Evolutionary conservation across 164 flowering plant species (phyloP).

Genomic region (Euptelea pleiosperma): DNA sequence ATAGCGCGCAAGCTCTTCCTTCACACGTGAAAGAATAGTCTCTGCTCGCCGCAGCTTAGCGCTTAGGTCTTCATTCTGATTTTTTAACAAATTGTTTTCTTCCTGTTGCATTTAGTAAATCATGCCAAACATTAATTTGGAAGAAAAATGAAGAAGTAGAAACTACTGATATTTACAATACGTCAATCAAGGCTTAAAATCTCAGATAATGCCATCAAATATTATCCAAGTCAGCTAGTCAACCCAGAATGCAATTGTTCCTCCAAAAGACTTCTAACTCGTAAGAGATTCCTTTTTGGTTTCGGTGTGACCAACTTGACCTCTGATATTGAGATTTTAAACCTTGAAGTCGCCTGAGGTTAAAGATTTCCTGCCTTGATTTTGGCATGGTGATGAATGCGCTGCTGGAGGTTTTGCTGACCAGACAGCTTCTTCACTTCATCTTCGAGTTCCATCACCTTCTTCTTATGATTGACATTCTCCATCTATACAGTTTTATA

Average conservation of each 20-base stretch:
- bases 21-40: conserved; percentile 52
- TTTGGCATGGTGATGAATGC: conserved; percentile 96
- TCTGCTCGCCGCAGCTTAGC: conserved; percentile 55
- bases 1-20: conserved; percentile 63
- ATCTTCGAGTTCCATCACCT: conserved; percentile 65
- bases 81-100: conserved; percentile 70
- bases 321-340: background rate
- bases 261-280: too few species aligned
- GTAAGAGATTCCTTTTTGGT: too few species aligned
- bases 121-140: background rate
- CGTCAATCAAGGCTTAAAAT: too few species aligned
- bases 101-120: conserved; percentile 50
- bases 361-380: conserved; percentile 57
- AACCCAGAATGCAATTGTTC: background rate
- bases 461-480: conserved; percentile 53
- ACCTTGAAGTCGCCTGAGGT: background rate
- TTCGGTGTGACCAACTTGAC: background rate
- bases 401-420: conserved; percentile 92
- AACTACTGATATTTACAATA: background rate
- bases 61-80: conserved; percentile 68
- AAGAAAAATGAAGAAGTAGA: conserved; percentile 2
- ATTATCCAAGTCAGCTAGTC: background rate
- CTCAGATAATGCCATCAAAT: too few species aligned
- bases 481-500: conserved; percentile 45
- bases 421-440: conserved; percentile 82